Conservation (phyloP, 345 rosid genomes). For the Moringa oleifera region DNA sequence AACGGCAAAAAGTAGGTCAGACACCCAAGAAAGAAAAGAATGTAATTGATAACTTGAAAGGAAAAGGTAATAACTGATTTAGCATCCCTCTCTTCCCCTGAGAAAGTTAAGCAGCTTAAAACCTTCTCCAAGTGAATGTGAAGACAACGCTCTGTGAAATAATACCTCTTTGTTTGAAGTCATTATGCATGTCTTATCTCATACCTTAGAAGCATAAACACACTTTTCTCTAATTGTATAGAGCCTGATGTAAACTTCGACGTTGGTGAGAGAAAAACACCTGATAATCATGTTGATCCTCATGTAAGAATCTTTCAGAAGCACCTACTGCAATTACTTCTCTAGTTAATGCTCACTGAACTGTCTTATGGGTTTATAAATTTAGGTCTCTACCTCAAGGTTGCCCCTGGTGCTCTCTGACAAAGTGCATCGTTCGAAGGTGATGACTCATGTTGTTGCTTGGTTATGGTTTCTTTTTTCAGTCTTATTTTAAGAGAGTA, state of each 20-base stretch:
- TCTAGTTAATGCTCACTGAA: conserved; percentile 14
- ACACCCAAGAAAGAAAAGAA: conserved; percentile 31
- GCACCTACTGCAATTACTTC: conserved; percentile 10
- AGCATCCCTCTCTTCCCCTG: not conserved
- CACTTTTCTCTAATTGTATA: conserved; percentile 19
- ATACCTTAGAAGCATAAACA: not conserved
- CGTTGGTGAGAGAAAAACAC: conserved; percentile 39
- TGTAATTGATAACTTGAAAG: conserved; percentile 24
- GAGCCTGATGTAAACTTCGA: conserved; percentile 41
- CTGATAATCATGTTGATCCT: conserved; percentile 43
- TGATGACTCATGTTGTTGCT: conserved; percentile 21
- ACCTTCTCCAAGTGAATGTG: not conserved
- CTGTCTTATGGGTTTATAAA: conserved; percentile 18
- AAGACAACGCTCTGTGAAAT: not conserved
- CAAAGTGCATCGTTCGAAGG: conserved; percentile 88
- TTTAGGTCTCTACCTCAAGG: conserved; percentile 64
- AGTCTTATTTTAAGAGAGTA: not conserved
- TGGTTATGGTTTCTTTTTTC: conserved; percentile 4
- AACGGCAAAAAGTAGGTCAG: conserved; percentile 19
- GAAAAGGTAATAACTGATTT: conserved; percentile 34
- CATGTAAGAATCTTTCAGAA: conserved; percentile 45
- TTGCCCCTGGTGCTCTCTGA: conserved; percentile 89
- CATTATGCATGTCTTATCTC: not conserved
- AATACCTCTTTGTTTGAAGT: conserved; percentile 6
- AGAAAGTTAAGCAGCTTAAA: not conserved